Percentiles rank a stretch among this genome's conserved stretches.
phyloP scores from a whole-genome alignment of 495 filamentous ascomycete genomes.

The Diplogelasinospora grovesii region DNA sequence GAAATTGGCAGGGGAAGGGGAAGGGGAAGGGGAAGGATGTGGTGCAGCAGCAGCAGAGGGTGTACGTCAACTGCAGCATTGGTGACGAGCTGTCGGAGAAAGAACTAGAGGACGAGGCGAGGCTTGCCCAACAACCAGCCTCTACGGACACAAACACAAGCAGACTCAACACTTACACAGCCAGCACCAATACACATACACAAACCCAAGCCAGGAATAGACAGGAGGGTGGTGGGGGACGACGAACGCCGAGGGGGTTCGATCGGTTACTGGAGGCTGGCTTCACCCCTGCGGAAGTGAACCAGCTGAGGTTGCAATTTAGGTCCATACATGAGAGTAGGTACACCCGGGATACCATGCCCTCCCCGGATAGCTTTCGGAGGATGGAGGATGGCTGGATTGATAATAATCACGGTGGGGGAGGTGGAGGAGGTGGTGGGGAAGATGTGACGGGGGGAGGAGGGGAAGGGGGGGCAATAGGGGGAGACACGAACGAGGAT shows the following conservation, averaged over 20 bases:
- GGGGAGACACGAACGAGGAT: slow-evolving; percentile 30
- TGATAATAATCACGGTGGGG: slow-evolving; percentile 55
- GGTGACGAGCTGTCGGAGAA: slow-evolving; percentile 59
- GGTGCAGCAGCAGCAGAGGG: slow-evolving; percentile 29
- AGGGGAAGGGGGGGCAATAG: slow-evolving; percentile 26
- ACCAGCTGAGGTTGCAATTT: slow-evolving; percentile 78
- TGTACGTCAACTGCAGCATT: slow-evolving; percentile 89
- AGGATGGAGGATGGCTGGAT: slow-evolving; percentile 89
- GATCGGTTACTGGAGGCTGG: slow-evolving; percentile 74
- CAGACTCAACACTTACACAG: too few relatives aligned
- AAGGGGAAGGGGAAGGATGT: slow-evolving; percentile 15
- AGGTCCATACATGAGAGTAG: slow-evolving; percentile 66
- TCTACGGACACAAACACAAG: too few relatives aligned
- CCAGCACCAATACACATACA: not conserved
- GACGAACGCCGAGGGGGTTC: slow-evolving; percentile 73
- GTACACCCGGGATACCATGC: slow-evolving; percentile 82
- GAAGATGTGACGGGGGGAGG: slow-evolving; percentile 27
- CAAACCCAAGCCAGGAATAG: too few relatives aligned
- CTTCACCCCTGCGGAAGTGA: slow-evolving; percentile 75
- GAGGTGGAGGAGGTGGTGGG: slow-evolving; percentile 21
- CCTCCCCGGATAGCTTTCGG: slow-evolving; percentile 46
- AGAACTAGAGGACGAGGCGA: slow-evolving; percentile 70
- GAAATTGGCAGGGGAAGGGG: slow-evolving; percentile 26
- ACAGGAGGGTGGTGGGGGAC: too few relatives aligned
- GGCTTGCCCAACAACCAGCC: too few relatives aligned